Conservation (phyloP, 164 flowering plant species). For the Malania oleifera region DNA sequence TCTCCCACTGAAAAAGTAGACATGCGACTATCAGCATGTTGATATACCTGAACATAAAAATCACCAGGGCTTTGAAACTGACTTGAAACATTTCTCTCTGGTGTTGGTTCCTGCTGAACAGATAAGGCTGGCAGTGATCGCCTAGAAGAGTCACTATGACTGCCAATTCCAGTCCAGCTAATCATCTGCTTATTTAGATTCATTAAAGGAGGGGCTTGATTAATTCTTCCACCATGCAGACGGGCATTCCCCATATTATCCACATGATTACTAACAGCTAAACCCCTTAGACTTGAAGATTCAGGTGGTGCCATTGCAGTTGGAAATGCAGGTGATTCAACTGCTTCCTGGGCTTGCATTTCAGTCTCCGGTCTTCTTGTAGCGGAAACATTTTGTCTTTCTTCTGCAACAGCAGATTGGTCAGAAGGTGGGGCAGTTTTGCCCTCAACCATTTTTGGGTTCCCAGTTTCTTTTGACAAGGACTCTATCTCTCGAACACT, state of each 20-base stretch:
- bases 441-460: slow-evolving; percentile 27
- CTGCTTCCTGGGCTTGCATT: slow-evolving; percentile 30
- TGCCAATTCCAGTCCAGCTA: slow-evolving; percentile 39
- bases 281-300: slow-evolving; percentile 24
- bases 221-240: slow-evolving; percentile 27
- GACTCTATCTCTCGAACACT: slow-evolving; percentile 32
- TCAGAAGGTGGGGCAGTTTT: slow-evolving; percentile 26
- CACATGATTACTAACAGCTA: slow-evolving; percentile 25
- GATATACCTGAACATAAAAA: slow-evolving; percentile 25
- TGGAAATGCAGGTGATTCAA: slow-evolving; percentile 30
- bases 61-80: slow-evolving; percentile 31
- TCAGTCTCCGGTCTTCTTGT: slow-evolving; percentile 37
- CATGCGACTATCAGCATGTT: slow-evolving; percentile 23
- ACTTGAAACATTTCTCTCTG: slow-evolving; percentile 26
- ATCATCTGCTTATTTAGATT: slow-evolving; percentile 31
- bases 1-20: slow-evolving; percentile 28
- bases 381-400: slow-evolving; percentile 27
- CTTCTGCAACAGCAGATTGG: slow-evolving; percentile 33
- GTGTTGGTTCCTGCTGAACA: slow-evolving; percentile 26
- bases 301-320: slow-evolving; percentile 20
- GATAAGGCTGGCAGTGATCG: slow-evolving; percentile 24
- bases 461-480: slow-evolving; percentile 34
- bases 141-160: slow-evolving; percentile 33
- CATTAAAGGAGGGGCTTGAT: slow-evolving; percentile 25
- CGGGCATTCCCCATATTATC: slow-evolving; percentile 26